Evolutionary conservation across 495 filamentous ascomycete genomes (phyloP).

Genomic region (Staphylotrichum longicolle): DNA sequence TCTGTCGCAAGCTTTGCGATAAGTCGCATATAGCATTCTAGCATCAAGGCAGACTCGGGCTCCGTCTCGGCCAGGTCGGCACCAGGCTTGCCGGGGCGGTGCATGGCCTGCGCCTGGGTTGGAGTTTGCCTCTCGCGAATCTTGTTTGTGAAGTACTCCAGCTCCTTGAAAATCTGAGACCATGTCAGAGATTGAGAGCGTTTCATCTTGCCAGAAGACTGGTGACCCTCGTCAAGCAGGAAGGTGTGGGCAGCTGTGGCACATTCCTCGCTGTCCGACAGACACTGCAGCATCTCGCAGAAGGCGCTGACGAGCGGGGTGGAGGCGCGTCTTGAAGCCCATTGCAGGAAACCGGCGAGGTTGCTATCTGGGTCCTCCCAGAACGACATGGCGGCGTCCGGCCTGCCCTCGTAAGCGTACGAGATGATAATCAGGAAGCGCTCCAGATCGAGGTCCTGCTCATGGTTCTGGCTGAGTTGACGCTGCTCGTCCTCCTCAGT

Average conservation of each 20-base stretch:
- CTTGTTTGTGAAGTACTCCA: slow-evolving; percentile 69
- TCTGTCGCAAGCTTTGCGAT: slow-evolving; percentile 73
- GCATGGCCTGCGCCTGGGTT: slow-evolving; percentile 50
- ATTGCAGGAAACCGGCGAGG: slow-evolving; percentile 87
- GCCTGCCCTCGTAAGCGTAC: slow-evolving; percentile 80
- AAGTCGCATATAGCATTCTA: slow-evolving; percentile 87
- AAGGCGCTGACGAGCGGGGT: slow-evolving; percentile 92
- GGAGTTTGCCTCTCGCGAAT: slow-evolving; percentile 61
- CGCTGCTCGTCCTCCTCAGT: slow-evolving; percentile 86
- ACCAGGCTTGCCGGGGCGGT: slow-evolving; percentile 57
- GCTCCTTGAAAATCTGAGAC: slow-evolving; percentile 86
- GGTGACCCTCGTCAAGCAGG: slow-evolving; percentile 78
- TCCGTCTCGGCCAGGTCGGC: slow-evolving; percentile 60
- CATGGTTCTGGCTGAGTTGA: slow-evolving; percentile 63
- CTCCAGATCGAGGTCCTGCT: slow-evolving; percentile 81
- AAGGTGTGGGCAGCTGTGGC: slow-evolving; percentile 83
- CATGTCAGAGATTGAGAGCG: slow-evolving; percentile 80
- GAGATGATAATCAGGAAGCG: slow-evolving; percentile 88
- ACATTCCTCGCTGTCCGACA: slow-evolving; percentile 75
- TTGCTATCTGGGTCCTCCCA: slow-evolving; percentile 89
- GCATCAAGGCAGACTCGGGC: slow-evolving; percentile 85
- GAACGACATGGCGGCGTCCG: slow-evolving; percentile 79
- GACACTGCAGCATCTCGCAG: slow-evolving; percentile 87
- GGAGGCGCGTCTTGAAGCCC: slow-evolving; percentile 88
- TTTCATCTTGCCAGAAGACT: slow-evolving; percentile 69